Evolutionary conservation across 257 asterid species (phyloP), one percentile per base, ranked within the genome.

Genomic region (Pogostemon cablin): DNA sequence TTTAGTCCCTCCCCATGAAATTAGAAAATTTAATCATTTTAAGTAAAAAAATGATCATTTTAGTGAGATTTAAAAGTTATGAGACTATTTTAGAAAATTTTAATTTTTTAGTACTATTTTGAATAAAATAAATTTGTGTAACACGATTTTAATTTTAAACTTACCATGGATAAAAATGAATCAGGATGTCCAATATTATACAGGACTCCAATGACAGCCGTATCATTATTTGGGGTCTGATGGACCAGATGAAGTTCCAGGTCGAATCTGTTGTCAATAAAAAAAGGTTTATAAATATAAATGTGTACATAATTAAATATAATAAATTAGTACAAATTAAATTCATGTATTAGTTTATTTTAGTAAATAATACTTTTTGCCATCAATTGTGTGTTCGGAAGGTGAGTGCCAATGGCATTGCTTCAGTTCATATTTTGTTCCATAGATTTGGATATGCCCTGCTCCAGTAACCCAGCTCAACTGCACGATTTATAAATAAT

Each of bases 371-470:
- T 25, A 25, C 92, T 90, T 87, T 44, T 40, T 74, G 37, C 93
- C 91, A 55, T 86, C 71, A 32, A 88, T 63, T 17, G 84, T 74
- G 76, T 87, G 96, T 70, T 90, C 96, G 9, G 95, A 84, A 65
- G 93, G 96, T 5, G 88, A 81, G 75, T 88, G 93, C 95, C 95
- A 90, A 57, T 90, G 96, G 10, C 20, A 57, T 60, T 86, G 95
- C n/a, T 32, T 73, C 34, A 88, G 85, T 39, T 54, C 74, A 75
- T 80, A 87, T 5, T 0, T 39, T 4, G 77, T 84, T 47, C 85
- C 91, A 56, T 86, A 81, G 7, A 90, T 75, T 8, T 47, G 10
- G 7, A 90, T 73, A 63, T 82, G 48, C 8, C 95, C 95, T 40
- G 81, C 95, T 12, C 63, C 86, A 46, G 41, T 60, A 46, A 54